Percentiles rank a stretch among this genome's conserved stretches.
Evolutionary conservation across 805 yeast species (phyloP).

Genomic region (Ogataea trehaloabstinens): DNA sequence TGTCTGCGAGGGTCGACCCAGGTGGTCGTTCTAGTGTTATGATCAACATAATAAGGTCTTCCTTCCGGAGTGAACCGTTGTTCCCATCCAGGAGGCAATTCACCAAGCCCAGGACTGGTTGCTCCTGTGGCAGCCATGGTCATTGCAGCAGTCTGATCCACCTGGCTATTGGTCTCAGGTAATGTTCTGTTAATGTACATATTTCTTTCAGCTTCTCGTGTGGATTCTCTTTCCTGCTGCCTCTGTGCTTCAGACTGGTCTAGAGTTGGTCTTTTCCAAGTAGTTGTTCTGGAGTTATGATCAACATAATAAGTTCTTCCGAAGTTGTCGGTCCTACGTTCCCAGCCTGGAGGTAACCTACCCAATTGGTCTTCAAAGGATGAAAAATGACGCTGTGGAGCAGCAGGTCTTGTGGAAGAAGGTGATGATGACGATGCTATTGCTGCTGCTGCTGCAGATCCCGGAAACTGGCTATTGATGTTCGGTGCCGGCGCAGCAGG

Average conservation of each 20-base stretch:
- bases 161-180: constrained; percentile 67
- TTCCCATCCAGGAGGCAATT: constrained; percentile 98
- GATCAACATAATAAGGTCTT: constrained; percentile 96
- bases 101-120: constrained; percentile 94
- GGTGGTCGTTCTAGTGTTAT: constrained; percentile 98
- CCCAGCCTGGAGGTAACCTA: constrained; percentile 98
- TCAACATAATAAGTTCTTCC: constrained; percentile 98
- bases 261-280: constrained; percentile 96
- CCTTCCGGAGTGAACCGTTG: constrained; percentile 98
- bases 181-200: constrained; percentile 88
- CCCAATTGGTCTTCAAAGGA: constrained; percentile 98
- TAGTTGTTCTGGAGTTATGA: constrained; percentile 95
- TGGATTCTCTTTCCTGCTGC: constrained; percentile 56
- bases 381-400: constrained; percentile 63
- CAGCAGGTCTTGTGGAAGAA: constrained; percentile 25
- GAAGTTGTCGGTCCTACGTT: constrained; percentile 93
- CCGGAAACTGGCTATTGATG: constrained; percentile 24
- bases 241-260: constrained; percentile 76
- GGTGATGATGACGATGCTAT: constrained; percentile 22
- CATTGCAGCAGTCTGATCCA: constrained; percentile 41
- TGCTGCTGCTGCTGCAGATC: constrained; percentile 27
- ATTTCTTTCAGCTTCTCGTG: constrained; percentile 83
- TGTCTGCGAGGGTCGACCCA: constrained; percentile 99
- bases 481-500: constrained; percentile 12
- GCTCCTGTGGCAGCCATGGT: constrained; percentile 75